These are phyloP conservation scores for Borovskyia barvae DNA, from an alignment of 208 protist genomes.

Conservation along the genomic window DNA sequence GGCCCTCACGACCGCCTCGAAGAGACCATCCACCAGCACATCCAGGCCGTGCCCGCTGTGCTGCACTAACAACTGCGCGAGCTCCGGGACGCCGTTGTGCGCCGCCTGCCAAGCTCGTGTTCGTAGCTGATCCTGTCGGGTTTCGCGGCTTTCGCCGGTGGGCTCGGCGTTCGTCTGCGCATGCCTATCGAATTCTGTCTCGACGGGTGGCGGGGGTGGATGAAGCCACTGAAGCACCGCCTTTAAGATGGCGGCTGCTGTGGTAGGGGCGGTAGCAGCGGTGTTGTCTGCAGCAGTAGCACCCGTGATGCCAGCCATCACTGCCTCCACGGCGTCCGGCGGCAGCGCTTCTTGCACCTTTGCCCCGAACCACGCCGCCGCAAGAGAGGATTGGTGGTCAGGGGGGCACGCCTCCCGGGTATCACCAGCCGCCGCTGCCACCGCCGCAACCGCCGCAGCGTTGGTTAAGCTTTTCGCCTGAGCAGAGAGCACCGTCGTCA, in stretches of 20 bases:
- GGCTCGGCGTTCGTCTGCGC: not conserved
- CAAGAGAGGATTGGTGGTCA: constrained; percentile 5
- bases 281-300: not conserved
- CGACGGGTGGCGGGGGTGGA: too few species aligned
- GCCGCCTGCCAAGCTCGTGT: constrained; percentile 40
- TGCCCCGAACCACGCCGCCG: constrained; percentile 17
- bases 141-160: constrained; percentile 6
- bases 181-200: too few species aligned
- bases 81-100: constrained; percentile 26
- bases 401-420: not conserved
- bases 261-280: too few species aligned
- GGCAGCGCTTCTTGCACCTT: constrained; percentile 23
- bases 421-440: not conserved
- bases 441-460: not conserved
- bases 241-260: too few species aligned
- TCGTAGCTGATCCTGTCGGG: constrained; percentile 16
- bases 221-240: too few species aligned
- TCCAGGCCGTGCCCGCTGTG: constrained; percentile 15
- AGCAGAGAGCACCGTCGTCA: constrained; percentile 15
- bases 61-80: constrained; percentile 23
- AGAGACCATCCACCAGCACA: constrained; percentile 12
- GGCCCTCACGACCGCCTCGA: not conserved
- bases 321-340: constrained; percentile 4
- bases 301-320: not conserved
- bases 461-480: not conserved